Base-by-base conservation (phyloP, 1,139 yeast genomes). In the Diutina mesorugosa region DNA sequence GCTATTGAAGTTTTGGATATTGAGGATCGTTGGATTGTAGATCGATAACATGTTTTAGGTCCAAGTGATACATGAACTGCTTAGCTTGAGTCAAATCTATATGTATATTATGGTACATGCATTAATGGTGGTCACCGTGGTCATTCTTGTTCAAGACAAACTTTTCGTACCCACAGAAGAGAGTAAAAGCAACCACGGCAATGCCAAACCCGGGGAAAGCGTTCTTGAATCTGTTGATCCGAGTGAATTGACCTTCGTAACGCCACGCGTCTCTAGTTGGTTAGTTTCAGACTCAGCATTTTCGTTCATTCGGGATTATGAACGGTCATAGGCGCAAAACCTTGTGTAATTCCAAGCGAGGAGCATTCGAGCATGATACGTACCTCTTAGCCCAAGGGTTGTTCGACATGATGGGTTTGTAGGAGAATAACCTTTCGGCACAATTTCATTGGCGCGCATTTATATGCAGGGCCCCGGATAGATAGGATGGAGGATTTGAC, bases 181-280 rank as follows among this genome's bases (percentile, higher is more conserved):
- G 76, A 45, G 83, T 74, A 67, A 89, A 89, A 6, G 93, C 93
- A 45, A 83, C 93, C 38, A 85, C 77, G 51, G 93, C 96, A 56
- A 85, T 79, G 51, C 90, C 90, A 57, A 89, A 79, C 2, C 96
- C 96, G 2, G 96, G 96, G 67, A 89, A 81, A n/a, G 88, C 79
- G 59, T 82, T 82, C 65, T 77, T 84, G 71, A 83, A 85, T 65
- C 95, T 76, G 71, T 85, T 84, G 58, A 73, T 72, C 64, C 91
- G 82, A 58, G 87, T 78, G 73, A 89, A 89, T 59, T 84, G 88
- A 59, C 95, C 95, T 65, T 84, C 85, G 71, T 83, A 86, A 77
- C 96, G 84, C 96, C 96, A 89, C 57, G 95, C 95, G 69, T 89
- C 96, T 79, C 53, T 50, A 47, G n/a, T 10, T 14, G 50, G 51